Evolutionary conservation across 805 yeast species (phyloP).

Genomic region (Wickerhamomyces kurtzmanii): DNA sequence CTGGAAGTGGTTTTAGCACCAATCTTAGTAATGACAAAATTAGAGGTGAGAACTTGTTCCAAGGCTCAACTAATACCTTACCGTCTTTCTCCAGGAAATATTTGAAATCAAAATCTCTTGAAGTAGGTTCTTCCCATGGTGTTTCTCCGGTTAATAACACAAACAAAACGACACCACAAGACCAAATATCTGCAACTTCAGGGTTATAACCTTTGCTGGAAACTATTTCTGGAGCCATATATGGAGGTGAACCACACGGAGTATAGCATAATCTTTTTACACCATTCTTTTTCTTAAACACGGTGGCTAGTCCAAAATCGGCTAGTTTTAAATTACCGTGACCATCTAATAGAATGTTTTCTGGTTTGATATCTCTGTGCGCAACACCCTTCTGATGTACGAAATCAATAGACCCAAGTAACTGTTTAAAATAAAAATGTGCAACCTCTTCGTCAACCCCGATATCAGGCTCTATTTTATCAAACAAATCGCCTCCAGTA

Average conservation of each 20-base stretch:
- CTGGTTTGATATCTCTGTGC: slow-evolving; percentile 63
- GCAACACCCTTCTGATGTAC: slow-evolving; percentile 58
- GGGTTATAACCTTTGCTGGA: slow-evolving; percentile 42
- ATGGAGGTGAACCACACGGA: slow-evolving; percentile 68
- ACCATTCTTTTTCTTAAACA: slow-evolving; percentile 41
- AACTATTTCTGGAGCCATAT: slow-evolving; percentile 68
- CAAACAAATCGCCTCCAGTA: slow-evolving; percentile 68
- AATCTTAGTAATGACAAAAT: slow-evolving; percentile 43
- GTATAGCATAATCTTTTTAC: slow-evolving; percentile 34
- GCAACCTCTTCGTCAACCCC: slow-evolving; percentile 61
- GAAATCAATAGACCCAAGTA: slow-evolving; percentile 49
- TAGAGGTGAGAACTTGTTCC: slow-evolving; percentile 41
- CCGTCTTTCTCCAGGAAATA: slow-evolving; percentile 34
- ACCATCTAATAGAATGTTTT: slow-evolving; percentile 52
- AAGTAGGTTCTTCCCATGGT: slow-evolving; percentile 63
- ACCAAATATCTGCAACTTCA: slow-evolving; percentile 55
- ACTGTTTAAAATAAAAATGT: slow-evolving; percentile 59
- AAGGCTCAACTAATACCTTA: slow-evolving; percentile 34
- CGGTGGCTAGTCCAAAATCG: slow-evolving; percentile 69
- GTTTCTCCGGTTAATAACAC: slow-evolving; percentile 57
- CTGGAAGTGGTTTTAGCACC: slow-evolving; percentile 39
- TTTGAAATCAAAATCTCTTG: slow-evolving; percentile 37
- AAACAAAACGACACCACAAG: slow-evolving; percentile 55
- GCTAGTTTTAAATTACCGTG: slow-evolving; percentile 63
- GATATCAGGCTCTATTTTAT: slow-evolving; percentile 67